Conservation (phyloP, 2,329 filamentous ascomycete species). For the Botrytis fragariae region DNA sequence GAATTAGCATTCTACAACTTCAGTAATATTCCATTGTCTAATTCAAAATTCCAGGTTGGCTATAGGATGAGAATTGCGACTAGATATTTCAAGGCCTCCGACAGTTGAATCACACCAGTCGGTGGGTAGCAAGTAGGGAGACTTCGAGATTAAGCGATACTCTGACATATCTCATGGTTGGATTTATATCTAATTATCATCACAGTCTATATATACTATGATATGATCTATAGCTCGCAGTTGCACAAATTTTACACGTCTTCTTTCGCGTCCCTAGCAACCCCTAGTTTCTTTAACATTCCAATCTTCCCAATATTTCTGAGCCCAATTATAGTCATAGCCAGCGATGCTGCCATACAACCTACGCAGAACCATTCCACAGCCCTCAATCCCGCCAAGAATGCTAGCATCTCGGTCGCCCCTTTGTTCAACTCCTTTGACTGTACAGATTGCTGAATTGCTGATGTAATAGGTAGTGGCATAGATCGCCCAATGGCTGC, state of each 20-base stretch:
- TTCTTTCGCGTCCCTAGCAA: background rate
- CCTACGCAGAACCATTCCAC: constrained; percentile 33
- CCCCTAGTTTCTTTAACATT: constrained; percentile 32
- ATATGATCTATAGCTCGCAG: too few relatives aligned
- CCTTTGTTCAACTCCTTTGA: constrained; percentile 44
- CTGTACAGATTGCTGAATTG: constrained; percentile 62
- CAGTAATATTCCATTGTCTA: background rate
- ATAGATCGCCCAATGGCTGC: constrained; percentile 64
- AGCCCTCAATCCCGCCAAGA: constrained; percentile 28
- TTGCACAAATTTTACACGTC: background rate
- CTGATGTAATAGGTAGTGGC: constrained; percentile 63
- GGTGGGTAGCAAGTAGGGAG: background rate
- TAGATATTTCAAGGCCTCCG: background rate
- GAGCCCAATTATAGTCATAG: constrained; percentile 22
- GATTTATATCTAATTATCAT: background rate
- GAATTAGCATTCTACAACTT: background rate
- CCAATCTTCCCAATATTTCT: constrained; percentile 36
- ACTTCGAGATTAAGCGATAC: background rate
- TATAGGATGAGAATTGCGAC: background rate
- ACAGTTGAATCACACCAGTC: background rate
- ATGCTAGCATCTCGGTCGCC: constrained; percentile 13
- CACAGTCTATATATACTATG: too few relatives aligned
- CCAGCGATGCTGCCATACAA: constrained; percentile 23
- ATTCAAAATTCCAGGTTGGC: background rate
- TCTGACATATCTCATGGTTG: background rate